A percentile compares a stretch with the other conserved stretches of the same genome.
phyloP scores from a whole-genome alignment of 1,284 basidiomycete genomes.

The Bondarzewia mesenterica region DNA sequence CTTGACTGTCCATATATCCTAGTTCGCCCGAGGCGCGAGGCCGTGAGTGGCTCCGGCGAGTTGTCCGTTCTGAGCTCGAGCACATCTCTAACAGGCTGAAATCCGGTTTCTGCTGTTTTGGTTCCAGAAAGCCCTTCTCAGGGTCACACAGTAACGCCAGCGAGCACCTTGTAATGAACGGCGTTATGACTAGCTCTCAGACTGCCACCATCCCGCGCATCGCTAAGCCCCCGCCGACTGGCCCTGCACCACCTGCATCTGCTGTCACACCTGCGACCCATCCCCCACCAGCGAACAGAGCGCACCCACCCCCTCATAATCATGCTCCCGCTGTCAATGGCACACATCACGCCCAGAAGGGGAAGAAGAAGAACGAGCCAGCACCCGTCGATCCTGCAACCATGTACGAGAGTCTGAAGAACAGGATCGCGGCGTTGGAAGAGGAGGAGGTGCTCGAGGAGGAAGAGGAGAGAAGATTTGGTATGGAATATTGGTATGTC shows the following conservation, averaged over 20 bases:
- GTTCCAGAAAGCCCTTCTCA: constrained; percentile 3
- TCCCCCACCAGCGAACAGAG: constrained; percentile 15
- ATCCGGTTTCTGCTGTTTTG: constrained; percentile 9
- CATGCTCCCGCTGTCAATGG: constrained; percentile 23
- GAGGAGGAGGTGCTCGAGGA: constrained; percentile 78
- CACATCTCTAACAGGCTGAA: constrained; percentile 7
- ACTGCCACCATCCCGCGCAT: constrained; percentile 3
- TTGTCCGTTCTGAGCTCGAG: background rate
- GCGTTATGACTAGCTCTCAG: constrained; percentile 21
- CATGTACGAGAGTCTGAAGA: constrained; percentile 82
- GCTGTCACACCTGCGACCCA: constrained; percentile 27
- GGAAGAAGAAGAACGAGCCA: constrained; percentile 59
- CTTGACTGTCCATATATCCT: too few relatives aligned
- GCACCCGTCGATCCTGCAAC: constrained; percentile 66
- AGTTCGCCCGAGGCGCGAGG: too few relatives aligned
- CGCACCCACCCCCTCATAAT: constrained; percentile 7
- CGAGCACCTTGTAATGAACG: constrained; percentile 30
- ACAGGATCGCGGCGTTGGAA: constrained; percentile 74
- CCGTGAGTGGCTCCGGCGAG: too few relatives aligned
- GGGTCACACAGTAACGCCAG: background rate
- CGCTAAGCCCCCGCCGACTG: constrained; percentile 37
- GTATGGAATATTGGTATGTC: constrained; percentile 32
- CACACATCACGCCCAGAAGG: constrained; percentile 16
- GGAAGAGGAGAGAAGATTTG: constrained; percentile 69
- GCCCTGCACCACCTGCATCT: constrained; percentile 54